Conservation (phyloP, 2,329 filamentous ascomycete genomes). For the Falciphora oryzae region DNA sequence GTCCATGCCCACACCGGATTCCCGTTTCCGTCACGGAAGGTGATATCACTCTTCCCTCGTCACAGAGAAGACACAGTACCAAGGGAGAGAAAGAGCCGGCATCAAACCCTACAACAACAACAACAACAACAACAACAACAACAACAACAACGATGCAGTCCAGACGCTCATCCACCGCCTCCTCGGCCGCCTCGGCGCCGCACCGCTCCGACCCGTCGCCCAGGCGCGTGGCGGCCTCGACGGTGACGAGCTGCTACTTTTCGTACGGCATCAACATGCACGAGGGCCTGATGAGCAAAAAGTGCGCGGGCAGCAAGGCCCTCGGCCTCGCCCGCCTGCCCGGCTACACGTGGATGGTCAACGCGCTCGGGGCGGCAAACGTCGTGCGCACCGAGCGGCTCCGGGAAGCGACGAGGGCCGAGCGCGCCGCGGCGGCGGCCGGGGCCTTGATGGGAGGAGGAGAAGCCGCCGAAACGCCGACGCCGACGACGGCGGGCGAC, state of each 20-base stretch:
- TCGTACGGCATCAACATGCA: slow-evolving; percentile 42
- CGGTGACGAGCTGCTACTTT: slow-evolving; percentile 28
- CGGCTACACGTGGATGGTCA: slow-evolving; percentile 39
- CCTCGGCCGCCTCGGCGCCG: neutral
- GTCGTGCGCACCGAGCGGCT: slow-evolving; percentile 20
- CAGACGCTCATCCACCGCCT: neutral
- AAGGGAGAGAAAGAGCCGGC: neutral
- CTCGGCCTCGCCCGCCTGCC: slow-evolving; percentile 32
- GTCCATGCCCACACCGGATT: too few species aligned
- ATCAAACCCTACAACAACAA: neutral
- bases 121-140: neutral
- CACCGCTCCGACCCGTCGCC: neutral
- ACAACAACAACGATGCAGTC: neutral
- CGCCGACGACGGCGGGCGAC: neutral
- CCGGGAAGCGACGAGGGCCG: too few species aligned
- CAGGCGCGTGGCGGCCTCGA: neutral
- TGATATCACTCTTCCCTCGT: too few species aligned
- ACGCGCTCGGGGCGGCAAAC: slow-evolving; percentile 41
- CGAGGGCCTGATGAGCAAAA: slow-evolving; percentile 36
- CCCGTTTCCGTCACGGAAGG: too few species aligned
- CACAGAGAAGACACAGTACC: neutral
- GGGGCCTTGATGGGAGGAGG: too few species aligned
- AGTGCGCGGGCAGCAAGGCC: slow-evolving; percentile 35
- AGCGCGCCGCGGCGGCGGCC: too few species aligned
- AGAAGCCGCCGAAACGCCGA: neutral